phyloP scores from a whole-genome alignment of 495 filamentous ascomycete genomes.

The Aspergillus diversus region DNA sequence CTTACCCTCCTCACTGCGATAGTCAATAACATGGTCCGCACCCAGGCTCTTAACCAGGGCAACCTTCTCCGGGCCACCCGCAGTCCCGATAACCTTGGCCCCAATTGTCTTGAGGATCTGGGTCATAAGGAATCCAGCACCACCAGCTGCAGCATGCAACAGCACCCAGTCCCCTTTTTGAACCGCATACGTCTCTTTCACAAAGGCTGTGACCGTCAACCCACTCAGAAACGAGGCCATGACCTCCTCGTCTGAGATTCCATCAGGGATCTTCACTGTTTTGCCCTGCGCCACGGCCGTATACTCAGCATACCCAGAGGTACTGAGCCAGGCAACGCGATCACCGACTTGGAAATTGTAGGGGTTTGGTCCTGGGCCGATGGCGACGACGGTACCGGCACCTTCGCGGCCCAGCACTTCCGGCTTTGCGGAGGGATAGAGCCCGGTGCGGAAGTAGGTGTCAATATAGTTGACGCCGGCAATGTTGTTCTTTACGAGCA shows the following conservation, averaged over 20 bases:
- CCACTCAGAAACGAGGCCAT: constrained; percentile 79
- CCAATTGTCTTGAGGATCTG: constrained; percentile 76
- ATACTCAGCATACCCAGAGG: constrained; percentile 77
- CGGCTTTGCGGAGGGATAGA: constrained; percentile 78
- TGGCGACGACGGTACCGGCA: constrained; percentile 61
- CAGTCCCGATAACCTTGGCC: constrained; percentile 83
- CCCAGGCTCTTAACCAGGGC: constrained; percentile 68
- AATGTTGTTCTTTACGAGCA: constrained; percentile 85
- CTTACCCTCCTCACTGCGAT: constrained; percentile 64
- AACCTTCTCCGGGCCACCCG: constrained; percentile 72
- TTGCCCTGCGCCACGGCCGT: constrained; percentile 61
- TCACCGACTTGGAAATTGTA: constrained; percentile 63
- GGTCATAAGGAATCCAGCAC: constrained; percentile 76
- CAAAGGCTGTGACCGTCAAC: constrained; percentile 81
- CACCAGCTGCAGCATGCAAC: constrained; percentile 89
- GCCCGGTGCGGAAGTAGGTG: constrained; percentile 88
- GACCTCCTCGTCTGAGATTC: constrained; percentile 61
- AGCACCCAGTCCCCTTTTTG: constrained; percentile 82
- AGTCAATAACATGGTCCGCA: constrained; percentile 75
- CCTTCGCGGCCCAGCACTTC: constrained; percentile 85
- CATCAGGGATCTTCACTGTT: constrained; percentile 66
- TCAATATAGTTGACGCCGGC: constrained; percentile 88
- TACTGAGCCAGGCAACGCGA: constrained; percentile 67
- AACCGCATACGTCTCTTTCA: constrained; percentile 76
- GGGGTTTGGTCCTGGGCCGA: constrained; percentile 50